Evolutionary conservation across 129 eudicot species (phyloP), one percentile per base, ranked within the genome.

Genomic region (Chrysanthemum makinoi): DNA sequence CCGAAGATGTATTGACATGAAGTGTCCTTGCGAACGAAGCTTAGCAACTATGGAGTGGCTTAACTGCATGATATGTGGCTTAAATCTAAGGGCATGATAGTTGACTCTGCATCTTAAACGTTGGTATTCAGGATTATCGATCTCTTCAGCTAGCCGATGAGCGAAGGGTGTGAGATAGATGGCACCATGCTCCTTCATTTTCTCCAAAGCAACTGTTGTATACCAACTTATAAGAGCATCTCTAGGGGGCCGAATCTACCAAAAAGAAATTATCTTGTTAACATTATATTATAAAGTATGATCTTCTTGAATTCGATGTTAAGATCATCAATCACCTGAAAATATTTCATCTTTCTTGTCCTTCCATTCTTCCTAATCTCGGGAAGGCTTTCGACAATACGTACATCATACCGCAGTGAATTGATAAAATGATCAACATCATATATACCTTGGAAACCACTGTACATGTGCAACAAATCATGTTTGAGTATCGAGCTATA

Each of bases 1-100:
- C 16, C 99, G 97, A 73, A 94, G 99, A 81, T 94, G 99, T 75
- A 94, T 89, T 14, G 99, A 80, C 97, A 94, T 87, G 81, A 90
- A 94, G 78, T 88, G 97, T 62, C 98, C 96, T 80, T 94, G 88
- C 43, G 90, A 79, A 53, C 96, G 97, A 54, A 87, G 91, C 64
- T 70, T 90, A 22, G 85, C 86, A 48, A 94, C 99, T 69, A 94
- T 89, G 28, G 91, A 72, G 30, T 90, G 82, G 65, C 98, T 86
- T 76, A 94, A 73, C 77, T 90, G 89, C 96, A 94, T 86, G 61
- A 94, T 94, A 77, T 85, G 90, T 50, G 92, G 89, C 87, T 89
- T 90, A 76, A 94, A 94, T 77, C 78, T 79, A 69, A 94, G 88
- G 53, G 99, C 97, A 71, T 94, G 99, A 85, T 94, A 94, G 81